phyloP scores from a whole-genome alignment of 345 rosid species.

The Gossypium longicalyx region DNA sequence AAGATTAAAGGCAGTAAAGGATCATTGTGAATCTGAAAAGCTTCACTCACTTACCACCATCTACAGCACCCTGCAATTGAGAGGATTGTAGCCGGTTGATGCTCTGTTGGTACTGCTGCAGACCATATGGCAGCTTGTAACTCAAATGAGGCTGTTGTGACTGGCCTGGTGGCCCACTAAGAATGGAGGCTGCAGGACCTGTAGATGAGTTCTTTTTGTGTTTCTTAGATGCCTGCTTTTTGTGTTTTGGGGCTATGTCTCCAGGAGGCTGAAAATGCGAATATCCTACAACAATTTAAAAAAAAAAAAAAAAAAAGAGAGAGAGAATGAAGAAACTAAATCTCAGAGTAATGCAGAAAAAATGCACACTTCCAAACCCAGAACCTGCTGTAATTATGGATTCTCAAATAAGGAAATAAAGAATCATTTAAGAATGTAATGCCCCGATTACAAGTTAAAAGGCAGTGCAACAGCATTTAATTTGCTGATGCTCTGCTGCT shows the following conservation, averaged over 20 bases:
- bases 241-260: neutral
- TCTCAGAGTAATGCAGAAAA: constrained; percentile 2
- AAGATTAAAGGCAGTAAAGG: neutral
- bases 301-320: neutral
- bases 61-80: constrained; percentile 18
- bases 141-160: constrained; percentile 19
- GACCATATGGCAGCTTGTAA: constrained; percentile 4
- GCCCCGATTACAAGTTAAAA: constrained; percentile 9
- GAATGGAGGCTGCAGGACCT: neutral
- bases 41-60: constrained; percentile 4
- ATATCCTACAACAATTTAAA: constrained; percentile 13
- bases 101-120: constrained; percentile 17
- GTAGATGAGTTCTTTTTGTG: constrained; percentile 7
- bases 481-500: constrained; percentile 14
- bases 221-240: constrained; percentile 12
- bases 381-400: neutral
- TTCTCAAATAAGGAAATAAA: neutral
- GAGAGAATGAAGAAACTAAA: neutral
- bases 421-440: neutral
- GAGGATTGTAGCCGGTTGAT: constrained; percentile 3
- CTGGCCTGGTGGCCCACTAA: constrained; percentile 9
- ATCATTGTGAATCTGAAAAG: neutral
- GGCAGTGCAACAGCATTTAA: constrained; percentile 11
- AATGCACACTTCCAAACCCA: neutral
- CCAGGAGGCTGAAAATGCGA: constrained; percentile 11